A percentile compares a stretch with the other conserved stretches of the same genome.
These are phyloP conservation scores for Caryopteris hybrid DNA, from an alignment of 305 asterid species.

Conservation along the genomic window DNA sequence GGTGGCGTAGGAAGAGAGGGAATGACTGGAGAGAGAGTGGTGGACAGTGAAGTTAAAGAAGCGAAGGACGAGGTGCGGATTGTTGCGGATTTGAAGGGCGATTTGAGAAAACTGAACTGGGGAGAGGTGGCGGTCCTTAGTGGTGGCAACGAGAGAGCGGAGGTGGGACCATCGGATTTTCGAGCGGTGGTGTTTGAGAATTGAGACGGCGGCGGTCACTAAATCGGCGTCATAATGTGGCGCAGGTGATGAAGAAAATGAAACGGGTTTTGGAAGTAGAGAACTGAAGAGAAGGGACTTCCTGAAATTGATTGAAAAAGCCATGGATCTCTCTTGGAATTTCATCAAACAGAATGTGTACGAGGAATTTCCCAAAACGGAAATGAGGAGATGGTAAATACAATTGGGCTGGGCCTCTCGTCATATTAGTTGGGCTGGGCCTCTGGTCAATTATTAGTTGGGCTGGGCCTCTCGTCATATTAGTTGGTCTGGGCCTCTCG, in stretches of 20 bases:
- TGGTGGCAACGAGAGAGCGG: constrained; percentile 52
- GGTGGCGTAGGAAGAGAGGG: constrained; percentile 63
- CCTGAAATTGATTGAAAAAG: constrained; percentile 12
- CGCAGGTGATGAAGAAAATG: constrained; percentile 28
- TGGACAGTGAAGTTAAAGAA: constrained; percentile 67
- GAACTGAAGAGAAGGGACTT: constrained; percentile 3
- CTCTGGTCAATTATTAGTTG: background rate
- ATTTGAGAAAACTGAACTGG: constrained; percentile 62
- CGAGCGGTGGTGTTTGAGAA: constrained; percentile 82
- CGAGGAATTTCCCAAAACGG: too few species aligned
- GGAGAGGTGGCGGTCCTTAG: constrained; percentile 33
- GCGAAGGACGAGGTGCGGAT: constrained; percentile 55
- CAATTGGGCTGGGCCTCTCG: too few species aligned
- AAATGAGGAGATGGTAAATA: too few species aligned
- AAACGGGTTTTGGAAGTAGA: constrained; percentile 11
- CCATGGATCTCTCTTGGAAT: constrained; percentile 24
- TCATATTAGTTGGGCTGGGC: background rate
- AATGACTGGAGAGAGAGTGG: constrained; percentile 66
- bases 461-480: background rate
- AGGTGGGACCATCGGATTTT: constrained; percentile 81
- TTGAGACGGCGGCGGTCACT: constrained; percentile 55
- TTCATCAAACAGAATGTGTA: constrained; percentile 31
- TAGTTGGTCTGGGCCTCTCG: too few species aligned
- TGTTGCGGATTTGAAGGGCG: constrained; percentile 62
- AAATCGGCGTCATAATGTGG: constrained; percentile 29